Percentiles rank a stretch among this genome's conserved stretches.
phyloP scores from a whole-genome alignment of 495 filamentous ascomycete genomes.

The Trichoderma asperelloides region DNA sequence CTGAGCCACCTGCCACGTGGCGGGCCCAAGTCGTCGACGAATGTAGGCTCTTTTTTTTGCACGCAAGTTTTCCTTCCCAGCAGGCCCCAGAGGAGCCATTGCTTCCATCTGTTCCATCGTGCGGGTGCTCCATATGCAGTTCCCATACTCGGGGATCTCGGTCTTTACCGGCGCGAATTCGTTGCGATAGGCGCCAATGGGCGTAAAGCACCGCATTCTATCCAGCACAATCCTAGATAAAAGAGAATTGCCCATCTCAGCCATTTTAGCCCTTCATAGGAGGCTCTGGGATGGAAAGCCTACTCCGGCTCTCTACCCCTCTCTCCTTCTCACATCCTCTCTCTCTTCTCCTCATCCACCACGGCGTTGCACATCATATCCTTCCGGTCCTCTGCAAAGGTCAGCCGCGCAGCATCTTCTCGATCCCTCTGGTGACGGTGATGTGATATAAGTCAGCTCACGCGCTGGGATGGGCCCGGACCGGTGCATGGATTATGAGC shows the following conservation, averaged over 20 bases:
- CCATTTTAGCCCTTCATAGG: background rate
- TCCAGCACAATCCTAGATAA: too few relatives aligned
- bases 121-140: too few relatives aligned
- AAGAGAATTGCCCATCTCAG: background rate
- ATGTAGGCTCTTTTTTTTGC: background rate
- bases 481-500: background rate
- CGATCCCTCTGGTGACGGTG: background rate
- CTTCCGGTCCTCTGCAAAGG: background rate
- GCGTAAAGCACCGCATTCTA: too few relatives aligned
- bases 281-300: background rate
- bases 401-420: background rate
- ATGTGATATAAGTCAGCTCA: slow-evolving; percentile 4
- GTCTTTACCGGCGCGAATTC: too few relatives aligned
- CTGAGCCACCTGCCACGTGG: background rate
- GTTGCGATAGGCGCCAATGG: too few relatives aligned
- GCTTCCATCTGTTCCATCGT: too few relatives aligned
- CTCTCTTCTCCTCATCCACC: background rate
- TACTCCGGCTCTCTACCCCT: background rate
- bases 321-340: background rate
- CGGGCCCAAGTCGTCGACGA: background rate
- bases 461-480: background rate
- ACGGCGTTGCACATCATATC: background rate
- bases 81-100: background rate
- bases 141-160: too few relatives aligned
- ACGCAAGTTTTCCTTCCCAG: background rate